Conservation (phyloP, 2,329 filamentous ascomycete genomes). For the Claviceps pazoutovae region DNA sequence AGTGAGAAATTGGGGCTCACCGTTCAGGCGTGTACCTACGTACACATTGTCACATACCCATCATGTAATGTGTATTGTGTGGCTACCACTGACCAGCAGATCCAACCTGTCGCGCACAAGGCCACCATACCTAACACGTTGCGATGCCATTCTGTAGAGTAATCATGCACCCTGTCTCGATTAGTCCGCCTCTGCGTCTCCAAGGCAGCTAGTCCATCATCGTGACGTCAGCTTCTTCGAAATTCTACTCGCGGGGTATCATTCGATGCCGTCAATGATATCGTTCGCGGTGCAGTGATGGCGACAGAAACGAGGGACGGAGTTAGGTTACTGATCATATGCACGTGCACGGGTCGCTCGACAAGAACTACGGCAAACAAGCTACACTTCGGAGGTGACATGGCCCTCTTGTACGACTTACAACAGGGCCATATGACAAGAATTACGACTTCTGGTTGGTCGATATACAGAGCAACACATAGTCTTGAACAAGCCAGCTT, state of each 20-base stretch:
- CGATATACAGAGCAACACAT: neutral
- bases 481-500: neutral
- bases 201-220: neutral
- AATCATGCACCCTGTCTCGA: neutral
- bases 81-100: too few species aligned
- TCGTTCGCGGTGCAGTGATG: too few species aligned
- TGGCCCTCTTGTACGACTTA: neutral
- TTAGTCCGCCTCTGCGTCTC: neutral
- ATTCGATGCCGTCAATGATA: too few species aligned
- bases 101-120: neutral
- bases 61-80: too few species aligned
- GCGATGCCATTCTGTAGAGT: neutral
- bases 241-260: too few species aligned
- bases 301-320: too few species aligned
- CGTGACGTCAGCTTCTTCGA: neutral
- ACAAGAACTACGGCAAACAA: too few species aligned
- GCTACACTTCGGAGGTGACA: neutral
- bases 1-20: neutral
- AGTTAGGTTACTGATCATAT: too few species aligned
- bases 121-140: neutral
- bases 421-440: neutral
- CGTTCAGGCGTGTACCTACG: too few species aligned
- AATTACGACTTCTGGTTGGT: neutral
- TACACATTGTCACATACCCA: too few species aligned
- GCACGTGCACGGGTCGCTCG: too few species aligned